These are phyloP conservation scores for Skeletonema tropicum DNA, from an alignment of 108 stramenopile genomes.

Conservation along the genomic window DNA sequence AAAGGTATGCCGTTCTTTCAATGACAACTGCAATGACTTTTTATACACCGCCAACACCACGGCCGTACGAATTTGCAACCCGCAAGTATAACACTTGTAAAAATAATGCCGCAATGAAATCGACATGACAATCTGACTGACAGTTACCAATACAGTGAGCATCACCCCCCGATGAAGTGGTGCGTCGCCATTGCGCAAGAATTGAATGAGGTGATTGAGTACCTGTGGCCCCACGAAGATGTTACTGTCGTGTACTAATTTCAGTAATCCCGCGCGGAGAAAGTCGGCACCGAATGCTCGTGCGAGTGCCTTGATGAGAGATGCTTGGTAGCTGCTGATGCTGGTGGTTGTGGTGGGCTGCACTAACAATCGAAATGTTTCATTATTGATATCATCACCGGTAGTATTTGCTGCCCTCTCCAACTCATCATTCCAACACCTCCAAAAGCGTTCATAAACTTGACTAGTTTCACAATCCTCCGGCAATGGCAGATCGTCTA, in stretches of 20 bases:
- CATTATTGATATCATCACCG: too few relatives aligned
- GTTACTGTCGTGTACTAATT: conserved; percentile 85
- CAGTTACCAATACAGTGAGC: conserved; percentile 63
- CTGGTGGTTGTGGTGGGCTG: conserved; percentile 11
- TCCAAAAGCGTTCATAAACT: conserved; percentile 49
- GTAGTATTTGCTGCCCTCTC: conserved; percentile 1
- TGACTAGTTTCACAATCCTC: conserved; percentile 54
- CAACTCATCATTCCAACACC: conserved; percentile 65
- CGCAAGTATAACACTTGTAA: conserved; percentile 88
- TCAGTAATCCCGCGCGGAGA: conserved; percentile 66
- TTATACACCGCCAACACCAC: conserved; percentile 84
- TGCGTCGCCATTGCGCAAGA: conserved; percentile 60
- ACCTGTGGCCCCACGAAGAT: conserved; percentile 91
- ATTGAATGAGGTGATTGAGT: conserved; percentile 75
- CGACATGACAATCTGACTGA: conserved; percentile 79
- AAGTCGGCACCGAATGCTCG: conserved; percentile 78
- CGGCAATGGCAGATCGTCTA: conserved; percentile 68
- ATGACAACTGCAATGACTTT: conserved; percentile 79
- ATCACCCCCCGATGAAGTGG: conserved; percentile 57
- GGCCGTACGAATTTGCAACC: conserved; percentile 82
- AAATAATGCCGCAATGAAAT: conserved; percentile 94
- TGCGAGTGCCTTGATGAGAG: conserved; percentile 58
- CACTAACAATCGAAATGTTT: not conserved
- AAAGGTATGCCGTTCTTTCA: conserved; percentile 64
- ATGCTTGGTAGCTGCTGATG: conserved; percentile 33